Percentiles rank a stretch among this genome's conserved stretches.
phyloP scores from a whole-genome alignment of 2,329 filamentous ascomycete species.

The Pseudomassariella vexata region DNA sequence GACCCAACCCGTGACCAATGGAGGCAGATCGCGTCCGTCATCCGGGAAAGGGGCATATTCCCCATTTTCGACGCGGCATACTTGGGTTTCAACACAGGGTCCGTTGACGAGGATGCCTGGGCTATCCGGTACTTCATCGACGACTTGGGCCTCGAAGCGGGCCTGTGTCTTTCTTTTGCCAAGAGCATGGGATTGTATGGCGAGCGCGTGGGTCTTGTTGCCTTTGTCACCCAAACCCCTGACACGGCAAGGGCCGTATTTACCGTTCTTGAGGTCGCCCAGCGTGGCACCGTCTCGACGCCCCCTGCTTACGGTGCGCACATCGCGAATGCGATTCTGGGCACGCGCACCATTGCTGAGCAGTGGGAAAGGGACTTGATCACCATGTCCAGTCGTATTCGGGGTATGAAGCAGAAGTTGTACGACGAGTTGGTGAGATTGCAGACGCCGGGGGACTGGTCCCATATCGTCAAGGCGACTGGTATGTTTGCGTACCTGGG shows the following conservation, averaged over 20 bases:
- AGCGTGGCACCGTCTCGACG: conserved; percentile 28
- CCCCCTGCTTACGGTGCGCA: conserved; percentile 28
- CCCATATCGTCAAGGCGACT: conserved; percentile 28
- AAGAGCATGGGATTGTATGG: conserved; percentile 50
- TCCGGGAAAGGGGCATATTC: conserved; percentile 17
- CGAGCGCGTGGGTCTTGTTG: conserved; percentile 26
- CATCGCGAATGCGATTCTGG: conserved; percentile 27
- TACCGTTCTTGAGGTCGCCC: conserved; percentile 24
- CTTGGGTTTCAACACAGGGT: conserved; percentile 24
- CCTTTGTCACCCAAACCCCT: conserved; percentile 17
- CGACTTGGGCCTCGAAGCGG: conserved; percentile 38
- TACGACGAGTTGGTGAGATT: conserved; percentile 25
- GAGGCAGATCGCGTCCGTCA: conserved; percentile 19
- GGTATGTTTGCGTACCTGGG: conserved; percentile 42
- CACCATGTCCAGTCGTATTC: conserved; percentile 30
- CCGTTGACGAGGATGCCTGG: conserved; percentile 23
- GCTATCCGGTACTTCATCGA: conserved; percentile 24
- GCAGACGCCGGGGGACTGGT: conserved; percentile 29
- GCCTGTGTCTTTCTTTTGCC: conserved; percentile 55
- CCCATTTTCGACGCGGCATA: conserved; percentile 28
- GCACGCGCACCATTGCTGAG: conserved; percentile 16
- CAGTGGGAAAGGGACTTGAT: conserved; percentile 29
- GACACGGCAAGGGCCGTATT: conserved; percentile 11
- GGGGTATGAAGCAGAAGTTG: conserved; percentile 25
- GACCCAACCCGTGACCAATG: conserved; percentile 30